Base-by-base conservation (phyloP, 768 basidiomycete genomes). In the Auricularia sp. region DNA sequence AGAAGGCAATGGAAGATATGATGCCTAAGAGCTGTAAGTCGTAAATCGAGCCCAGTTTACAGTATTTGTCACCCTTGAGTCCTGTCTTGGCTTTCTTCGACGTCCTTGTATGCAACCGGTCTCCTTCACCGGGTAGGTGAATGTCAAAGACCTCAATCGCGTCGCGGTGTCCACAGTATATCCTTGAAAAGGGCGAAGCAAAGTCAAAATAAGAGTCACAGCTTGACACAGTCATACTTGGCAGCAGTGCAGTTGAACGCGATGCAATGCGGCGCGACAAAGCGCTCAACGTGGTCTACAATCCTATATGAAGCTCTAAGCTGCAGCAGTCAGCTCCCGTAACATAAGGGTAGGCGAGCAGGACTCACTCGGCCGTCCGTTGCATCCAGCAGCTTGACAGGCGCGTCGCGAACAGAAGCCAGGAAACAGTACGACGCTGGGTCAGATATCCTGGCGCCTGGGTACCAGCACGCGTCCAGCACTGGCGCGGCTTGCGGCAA, bases 201-300 rank as follows among this genome's bases (percentile, higher is more conserved):
- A 8, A 13, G 59, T 29, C 13, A 21, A 51, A 1, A 39, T 54
- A 44, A 5, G 24, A 10, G n/a, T 21, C 4, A 1, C 62, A 10
- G 16, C 18, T 29, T 29, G 39, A n/a, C 37, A 14, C 6, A 3
- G 14, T 69, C 80, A 63, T 64, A 94, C 94, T 81, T 88, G 42
- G 85, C 78, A 0, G 83, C 85, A 3, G 82, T 75, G 1, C 80
- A 73, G 69, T 91, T 90, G 75, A 97, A 98, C 0, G 88, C 81
- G 65, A 98, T 78, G 68, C 85, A 85, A 64, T 93, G 89, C 0
- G 96, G 94, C 0, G 92, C 94, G 47, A 97, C 79, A 63, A 92
- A 85, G 37, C 94, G 83, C 75, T 98, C 96, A n/a, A 89, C 80
- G 70, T 98, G 95, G 73, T 98, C 94, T 10, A 98, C 83, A 45